These are phyloP conservation scores for Harrya chromipes DNA, from an alignment of 768 basidiomycete genomes.

Conservation along the genomic window DNA sequence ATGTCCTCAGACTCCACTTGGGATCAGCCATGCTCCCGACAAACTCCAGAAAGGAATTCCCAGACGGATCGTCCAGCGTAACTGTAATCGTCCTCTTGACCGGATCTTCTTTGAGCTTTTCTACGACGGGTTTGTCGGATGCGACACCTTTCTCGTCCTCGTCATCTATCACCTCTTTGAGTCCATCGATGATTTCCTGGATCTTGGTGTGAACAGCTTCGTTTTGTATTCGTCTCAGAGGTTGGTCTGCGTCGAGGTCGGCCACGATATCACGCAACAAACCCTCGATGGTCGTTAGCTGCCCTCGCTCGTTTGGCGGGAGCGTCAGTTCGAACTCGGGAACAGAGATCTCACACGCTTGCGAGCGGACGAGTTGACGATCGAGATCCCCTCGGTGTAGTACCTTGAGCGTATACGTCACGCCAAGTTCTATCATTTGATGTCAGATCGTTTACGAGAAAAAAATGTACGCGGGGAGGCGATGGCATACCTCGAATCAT, in stretches of 20 bases:
- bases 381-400: constrained; percentile 75
- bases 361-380: constrained; percentile 90
- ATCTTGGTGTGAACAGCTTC: constrained; percentile 71
- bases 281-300: constrained; percentile 96
- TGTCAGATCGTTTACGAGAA: neutral
- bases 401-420: constrained; percentile 76
- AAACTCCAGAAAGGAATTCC: constrained; percentile 97
- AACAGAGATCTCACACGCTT: constrained; percentile 74
- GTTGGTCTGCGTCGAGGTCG: constrained; percentile 81
- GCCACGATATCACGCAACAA: constrained; percentile 77
- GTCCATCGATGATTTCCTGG: constrained; percentile 63
- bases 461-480: neutral
- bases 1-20: constrained; percentile 87
- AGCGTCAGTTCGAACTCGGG: constrained; percentile 91
- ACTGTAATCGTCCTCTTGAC: constrained; percentile 77
- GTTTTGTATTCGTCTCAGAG: constrained; percentile 77
- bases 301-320: constrained; percentile 75
- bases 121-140: constrained; percentile 27
- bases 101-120: constrained; percentile 38
- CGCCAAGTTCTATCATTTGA: constrained; percentile 65
- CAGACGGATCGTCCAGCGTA: constrained; percentile 87
- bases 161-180: constrained; percentile 63
- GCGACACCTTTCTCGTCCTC: constrained; percentile 31
- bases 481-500: constrained; percentile 68
- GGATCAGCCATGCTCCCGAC: constrained; percentile 83